Evolutionary conservation across 257 asterid genomes (phyloP).

Genomic region (Solanum medicagineum): DNA sequence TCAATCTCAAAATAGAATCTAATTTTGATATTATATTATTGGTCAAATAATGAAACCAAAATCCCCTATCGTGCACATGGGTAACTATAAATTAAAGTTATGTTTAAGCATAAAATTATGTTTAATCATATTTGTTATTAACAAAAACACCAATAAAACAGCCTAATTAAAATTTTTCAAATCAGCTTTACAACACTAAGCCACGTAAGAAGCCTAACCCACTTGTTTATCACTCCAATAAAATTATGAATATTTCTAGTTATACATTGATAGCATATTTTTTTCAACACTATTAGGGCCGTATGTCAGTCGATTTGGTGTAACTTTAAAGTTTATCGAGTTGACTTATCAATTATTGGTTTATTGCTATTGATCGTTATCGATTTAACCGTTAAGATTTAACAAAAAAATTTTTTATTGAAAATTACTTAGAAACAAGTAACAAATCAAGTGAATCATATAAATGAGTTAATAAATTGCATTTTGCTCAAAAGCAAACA

Average conservation of each 20-base stretch:
- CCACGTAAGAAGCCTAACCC: slow-evolving; percentile 10
- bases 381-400: no score
- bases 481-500: no score
- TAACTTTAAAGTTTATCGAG: no score
- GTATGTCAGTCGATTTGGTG: no score
- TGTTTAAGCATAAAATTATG: not conserved
- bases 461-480: no score
- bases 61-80: not conserved
- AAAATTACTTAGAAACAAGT: no score
- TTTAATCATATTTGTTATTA: not conserved
- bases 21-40: not conserved
- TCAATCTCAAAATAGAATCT: not conserved
- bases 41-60: not conserved
- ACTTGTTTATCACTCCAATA: not conserved
- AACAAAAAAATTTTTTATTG: no score
- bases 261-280: not conserved
- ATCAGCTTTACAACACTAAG: not conserved
- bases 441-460: no score
- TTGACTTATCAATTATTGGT: no score
- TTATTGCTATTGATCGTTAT: no score
- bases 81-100: not conserved
- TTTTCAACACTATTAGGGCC: no score
- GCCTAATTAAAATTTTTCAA: not conserved
- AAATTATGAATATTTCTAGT: not conserved
- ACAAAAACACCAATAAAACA: not conserved